Evolutionary conservation across 495 filamentous ascomycete genomes (phyloP).

Genomic region (Aspergillus carlsbadensis): DNA sequence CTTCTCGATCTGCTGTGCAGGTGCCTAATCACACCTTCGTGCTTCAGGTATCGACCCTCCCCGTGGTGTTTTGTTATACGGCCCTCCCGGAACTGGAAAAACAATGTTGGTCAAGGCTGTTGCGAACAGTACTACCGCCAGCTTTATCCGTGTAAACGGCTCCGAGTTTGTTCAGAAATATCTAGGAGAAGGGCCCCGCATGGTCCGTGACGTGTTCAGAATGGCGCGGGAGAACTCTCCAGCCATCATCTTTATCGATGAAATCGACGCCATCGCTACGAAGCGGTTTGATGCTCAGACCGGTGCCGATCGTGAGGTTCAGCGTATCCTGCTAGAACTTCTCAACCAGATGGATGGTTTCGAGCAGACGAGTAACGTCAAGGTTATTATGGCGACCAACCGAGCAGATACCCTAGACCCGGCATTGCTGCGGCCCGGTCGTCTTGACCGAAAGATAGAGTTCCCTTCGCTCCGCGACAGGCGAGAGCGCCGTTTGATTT

Average conservation of each 20-base stretch:
- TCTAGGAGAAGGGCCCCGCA: constrained; percentile 92
- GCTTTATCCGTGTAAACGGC: constrained; percentile 96
- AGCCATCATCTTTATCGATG: constrained; percentile 99
- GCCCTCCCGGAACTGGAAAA: constrained; percentile 95
- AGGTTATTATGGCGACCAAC: constrained; percentile 99
- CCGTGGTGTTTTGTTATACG: constrained; percentile 92
- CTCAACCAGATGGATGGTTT: constrained; percentile 99
- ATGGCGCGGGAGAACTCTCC: constrained; percentile 99
- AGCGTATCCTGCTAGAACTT: constrained; percentile 94
- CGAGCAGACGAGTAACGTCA: constrained; percentile 97
- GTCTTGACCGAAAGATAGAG: constrained; percentile 97
- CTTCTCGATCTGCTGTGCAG: neutral
- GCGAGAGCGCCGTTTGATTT: constrained; percentile 91
- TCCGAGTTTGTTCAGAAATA: constrained; percentile 99
- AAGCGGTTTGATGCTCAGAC: constrained; percentile 99
- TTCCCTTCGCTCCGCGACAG: constrained; percentile 90
- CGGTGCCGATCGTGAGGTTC: constrained; percentile 94
- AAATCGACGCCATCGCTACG: constrained; percentile 98
- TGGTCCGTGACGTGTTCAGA: constrained; percentile 98
- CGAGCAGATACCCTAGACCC: constrained; percentile 96
- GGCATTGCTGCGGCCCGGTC: constrained; percentile 87
- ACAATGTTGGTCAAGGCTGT: constrained; percentile 99
- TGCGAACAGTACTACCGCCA: constrained; percentile 95
- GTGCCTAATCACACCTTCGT: constrained; percentile 22
- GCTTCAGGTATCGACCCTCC: constrained; percentile 86